Conservation (phyloP, 768 basidiomycete species). For the Hericium rajendrae region DNA sequence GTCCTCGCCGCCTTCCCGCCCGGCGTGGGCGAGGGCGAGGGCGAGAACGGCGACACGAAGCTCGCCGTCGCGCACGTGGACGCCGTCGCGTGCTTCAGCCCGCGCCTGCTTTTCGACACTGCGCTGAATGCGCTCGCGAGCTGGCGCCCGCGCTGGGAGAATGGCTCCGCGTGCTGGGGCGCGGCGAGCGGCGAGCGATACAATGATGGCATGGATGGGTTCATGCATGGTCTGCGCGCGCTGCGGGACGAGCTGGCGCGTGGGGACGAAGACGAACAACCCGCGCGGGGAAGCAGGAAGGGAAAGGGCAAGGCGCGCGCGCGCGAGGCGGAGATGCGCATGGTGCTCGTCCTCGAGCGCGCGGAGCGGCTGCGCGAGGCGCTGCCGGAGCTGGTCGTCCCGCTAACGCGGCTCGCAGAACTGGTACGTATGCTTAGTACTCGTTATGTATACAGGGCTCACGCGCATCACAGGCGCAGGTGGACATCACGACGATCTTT, state of each 20-base stretch:
- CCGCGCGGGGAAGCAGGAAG: slow-evolving; percentile 17
- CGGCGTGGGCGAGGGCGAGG: background rate
- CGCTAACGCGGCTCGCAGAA: slow-evolving; percentile 62
- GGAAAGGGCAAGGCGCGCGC: slow-evolving; percentile 22
- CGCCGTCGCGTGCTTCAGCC: slow-evolving; percentile 49
- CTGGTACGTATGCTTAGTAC: slow-evolving; percentile 36
- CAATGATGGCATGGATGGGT: slow-evolving; percentile 60
- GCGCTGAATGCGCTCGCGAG: slow-evolving; percentile 50
- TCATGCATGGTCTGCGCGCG: slow-evolving; percentile 55
- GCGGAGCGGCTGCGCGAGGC: slow-evolving; percentile 56
- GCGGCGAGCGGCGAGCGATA: slow-evolving; percentile 33
- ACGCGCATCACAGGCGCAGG: slow-evolving; percentile 33
- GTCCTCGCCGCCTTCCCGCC: slow-evolving; percentile 13
- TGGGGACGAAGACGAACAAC: slow-evolving; percentile 5
- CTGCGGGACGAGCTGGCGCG: slow-evolving; percentile 18
- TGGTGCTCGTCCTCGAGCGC: slow-evolving; percentile 58
- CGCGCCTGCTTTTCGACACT: slow-evolving; percentile 57
- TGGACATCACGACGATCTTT: slow-evolving; percentile 52
- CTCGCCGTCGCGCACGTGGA: slow-evolving; percentile 40
- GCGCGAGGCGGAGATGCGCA: slow-evolving; percentile 23
- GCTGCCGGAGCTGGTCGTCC: slow-evolving; percentile 58
- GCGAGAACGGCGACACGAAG: slow-evolving; percentile 8
- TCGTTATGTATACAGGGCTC: background rate
- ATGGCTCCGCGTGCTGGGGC: slow-evolving; percentile 53
- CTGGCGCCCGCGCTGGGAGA: slow-evolving; percentile 49